phyloP scores from a whole-genome alignment of 202 grass and related monocot species.

The Setaria italica region DNA sequence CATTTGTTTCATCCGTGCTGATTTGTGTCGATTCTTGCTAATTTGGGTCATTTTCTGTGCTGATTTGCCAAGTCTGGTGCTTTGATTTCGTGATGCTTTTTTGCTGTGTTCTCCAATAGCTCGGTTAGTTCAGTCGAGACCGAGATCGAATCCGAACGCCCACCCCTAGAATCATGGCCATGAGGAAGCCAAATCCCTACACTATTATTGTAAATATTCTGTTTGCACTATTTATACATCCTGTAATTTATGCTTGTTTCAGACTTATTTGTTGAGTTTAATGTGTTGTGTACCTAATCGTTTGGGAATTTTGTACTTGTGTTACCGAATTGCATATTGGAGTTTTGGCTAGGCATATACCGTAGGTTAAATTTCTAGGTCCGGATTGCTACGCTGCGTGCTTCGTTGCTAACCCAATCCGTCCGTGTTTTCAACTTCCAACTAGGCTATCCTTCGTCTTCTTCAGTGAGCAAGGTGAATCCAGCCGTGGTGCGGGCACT shows the following conservation, averaged over 20 bases:
- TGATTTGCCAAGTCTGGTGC: no score
- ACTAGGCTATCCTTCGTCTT: not conserved
- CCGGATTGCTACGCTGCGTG: not conserved
- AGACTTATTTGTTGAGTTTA: not conserved
- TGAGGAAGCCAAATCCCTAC: not conserved
- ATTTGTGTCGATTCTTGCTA: no score
- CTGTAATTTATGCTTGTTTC: not conserved
- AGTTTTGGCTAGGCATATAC: not conserved
- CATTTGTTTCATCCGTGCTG: no score
- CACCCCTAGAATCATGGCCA: not conserved
- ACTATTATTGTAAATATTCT: not conserved
- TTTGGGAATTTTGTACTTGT: not conserved
- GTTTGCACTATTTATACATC: no score
- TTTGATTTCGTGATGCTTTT: no score
- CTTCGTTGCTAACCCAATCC: not conserved
- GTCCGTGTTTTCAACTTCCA: not conserved
- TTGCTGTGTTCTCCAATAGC: no score
- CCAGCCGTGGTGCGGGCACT: not conserved
- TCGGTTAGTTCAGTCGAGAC: no score
- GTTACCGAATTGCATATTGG: not conserved
- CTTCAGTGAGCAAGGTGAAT: not conserved
- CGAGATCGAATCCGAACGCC: no score
- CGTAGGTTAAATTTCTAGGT: not conserved
- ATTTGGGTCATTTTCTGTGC: no score
- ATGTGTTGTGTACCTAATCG: not conserved